A percentile compares a stretch with the other conserved stretches of the same genome.
Conservation (phyloP, 163 green algal genomes). For the Chlorella variabilis region DNA sequence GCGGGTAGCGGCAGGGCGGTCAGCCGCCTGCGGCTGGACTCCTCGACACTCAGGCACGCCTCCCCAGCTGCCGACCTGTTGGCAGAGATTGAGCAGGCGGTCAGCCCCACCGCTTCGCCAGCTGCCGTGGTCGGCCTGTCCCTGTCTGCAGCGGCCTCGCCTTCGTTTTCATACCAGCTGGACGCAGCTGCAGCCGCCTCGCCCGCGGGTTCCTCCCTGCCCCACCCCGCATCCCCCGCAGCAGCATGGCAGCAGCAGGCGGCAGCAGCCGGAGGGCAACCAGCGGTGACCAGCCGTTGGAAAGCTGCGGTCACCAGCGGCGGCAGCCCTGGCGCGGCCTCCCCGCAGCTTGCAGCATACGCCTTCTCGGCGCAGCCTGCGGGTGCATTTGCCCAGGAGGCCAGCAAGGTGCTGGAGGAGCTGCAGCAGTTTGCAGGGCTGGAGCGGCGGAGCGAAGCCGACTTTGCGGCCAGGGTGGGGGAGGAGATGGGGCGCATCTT, state of each 20-base stretch:
- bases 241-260: not conserved
- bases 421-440: not conserved
- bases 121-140: not conserved
- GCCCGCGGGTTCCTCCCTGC: too few species aligned
- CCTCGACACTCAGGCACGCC: not conserved
- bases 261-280: not conserved
- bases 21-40: not conserved
- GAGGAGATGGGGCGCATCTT: not conserved
- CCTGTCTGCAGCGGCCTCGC: not conserved
- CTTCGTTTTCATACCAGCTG: not conserved
- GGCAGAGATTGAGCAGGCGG: constrained; percentile 1
- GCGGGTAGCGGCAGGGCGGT: not conserved
- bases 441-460: not conserved
- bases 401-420: constrained; percentile 4
- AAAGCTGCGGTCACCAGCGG: not conserved
- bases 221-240: too few species aligned
- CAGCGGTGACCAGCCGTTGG: not conserved
- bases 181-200: too few species aligned
- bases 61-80: constrained; percentile 15
- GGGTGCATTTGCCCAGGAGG: not conserved
- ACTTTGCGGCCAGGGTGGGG: not conserved
- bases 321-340: too few species aligned
- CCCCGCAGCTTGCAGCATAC: not conserved
- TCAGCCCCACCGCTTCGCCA: not conserved
- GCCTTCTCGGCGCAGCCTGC: not conserved